Evolutionary conservation across 129 eudicot species (phyloP), one percentile per base, ranked within the genome.

Genomic region (Chrysanthemum makinoi): DNA sequence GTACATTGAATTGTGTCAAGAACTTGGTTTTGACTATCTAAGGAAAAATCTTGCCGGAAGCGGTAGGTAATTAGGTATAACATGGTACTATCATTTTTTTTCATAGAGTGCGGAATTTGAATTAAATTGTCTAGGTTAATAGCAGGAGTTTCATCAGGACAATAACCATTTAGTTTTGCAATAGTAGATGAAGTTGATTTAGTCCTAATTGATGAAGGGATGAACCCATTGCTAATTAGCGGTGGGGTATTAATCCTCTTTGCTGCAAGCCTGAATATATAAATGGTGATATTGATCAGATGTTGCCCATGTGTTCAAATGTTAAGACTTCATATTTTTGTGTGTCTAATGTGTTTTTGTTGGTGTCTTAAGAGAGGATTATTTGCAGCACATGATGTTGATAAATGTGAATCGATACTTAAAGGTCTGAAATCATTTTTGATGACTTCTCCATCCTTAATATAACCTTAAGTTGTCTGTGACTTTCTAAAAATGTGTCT

Each of bases 111-210:
- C 53, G 58, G 9, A 52, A 2, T 67, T 79, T 80, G 28, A 59
- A n/a, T 74, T 5, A 19, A 59, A 39, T 47, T 49, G 10, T 63
- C 52, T 8, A 26, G 30, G 10, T 20, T 65, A 24, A 51, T 53
- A 64, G 20, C 50, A 58, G 19, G 20, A 3, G n/a, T 55, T 74
- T 44, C 15, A 65, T 79, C 86, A 95, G 99, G 97, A 96, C 99
- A 73, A 90, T 22, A 83, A 81, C 99, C 99, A 10, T 95, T 95
- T 74, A 96, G 88, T 81, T 95, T 90, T 86, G 97, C 97, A 46
- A 88, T 95, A 70, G 97, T 90, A 81, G 99, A 95, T 83, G 99
- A 95, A 86, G 99, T 95, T 68, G 99, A 95, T 78, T 95, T 96
- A 15, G 99, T 95, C 14, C 88, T 95, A 72, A 88, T 95, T 54